Evolutionary conservation across 169 alveolate genomes (phyloP).

Genomic region (Cryptosporidium ryanae): DNA sequence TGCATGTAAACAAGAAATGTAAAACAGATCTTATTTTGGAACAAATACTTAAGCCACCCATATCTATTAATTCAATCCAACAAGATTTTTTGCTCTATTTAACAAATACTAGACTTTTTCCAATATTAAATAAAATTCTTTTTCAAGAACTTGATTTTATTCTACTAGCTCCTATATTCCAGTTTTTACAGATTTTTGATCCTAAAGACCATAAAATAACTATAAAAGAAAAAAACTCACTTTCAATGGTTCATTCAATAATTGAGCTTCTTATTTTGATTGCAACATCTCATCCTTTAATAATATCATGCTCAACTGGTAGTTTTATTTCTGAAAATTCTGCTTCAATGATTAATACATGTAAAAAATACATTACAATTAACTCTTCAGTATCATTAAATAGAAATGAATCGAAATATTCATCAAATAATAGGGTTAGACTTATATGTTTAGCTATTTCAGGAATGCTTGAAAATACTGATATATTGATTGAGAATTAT

Average conservation of each 20-base stretch:
- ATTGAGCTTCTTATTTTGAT: slow-evolving; percentile 46
- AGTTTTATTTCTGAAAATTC: neutral
- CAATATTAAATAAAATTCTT: slow-evolving; percentile 17
- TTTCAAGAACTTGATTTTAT: slow-evolving; percentile 55
- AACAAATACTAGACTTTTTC: slow-evolving; percentile 47
- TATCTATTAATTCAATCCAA: slow-evolving; percentile 37
- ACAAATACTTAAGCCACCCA: slow-evolving; percentile 49
- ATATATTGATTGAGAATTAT: neutral
- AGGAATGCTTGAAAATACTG: slow-evolving; percentile 7
- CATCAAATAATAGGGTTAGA: slow-evolving; percentile 36
- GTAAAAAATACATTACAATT: slow-evolving; percentile 7
- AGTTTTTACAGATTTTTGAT: slow-evolving; percentile 8
- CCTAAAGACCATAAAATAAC: neutral
- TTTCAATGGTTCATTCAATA: slow-evolving; percentile 12
- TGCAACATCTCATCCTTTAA: slow-evolving; percentile 53
- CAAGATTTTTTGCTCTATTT: slow-evolving; percentile 58
- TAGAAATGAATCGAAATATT: neutral
- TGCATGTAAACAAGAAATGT: neutral
- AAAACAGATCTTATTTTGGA: slow-evolving; percentile 18
- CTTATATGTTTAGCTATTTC: slow-evolving; percentile 20
- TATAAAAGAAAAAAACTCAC: slow-evolving; percentile 1
- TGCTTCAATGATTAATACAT: neutral
- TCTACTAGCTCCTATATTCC: slow-evolving; percentile 62
- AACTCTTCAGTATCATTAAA: neutral
- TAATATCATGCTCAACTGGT: slow-evolving; percentile 11